Evolutionary conservation across 495 filamentous ascomycete genomes (phyloP), one percentile per base, ranked within the genome.

Genomic region (Cercophora samala): DNA sequence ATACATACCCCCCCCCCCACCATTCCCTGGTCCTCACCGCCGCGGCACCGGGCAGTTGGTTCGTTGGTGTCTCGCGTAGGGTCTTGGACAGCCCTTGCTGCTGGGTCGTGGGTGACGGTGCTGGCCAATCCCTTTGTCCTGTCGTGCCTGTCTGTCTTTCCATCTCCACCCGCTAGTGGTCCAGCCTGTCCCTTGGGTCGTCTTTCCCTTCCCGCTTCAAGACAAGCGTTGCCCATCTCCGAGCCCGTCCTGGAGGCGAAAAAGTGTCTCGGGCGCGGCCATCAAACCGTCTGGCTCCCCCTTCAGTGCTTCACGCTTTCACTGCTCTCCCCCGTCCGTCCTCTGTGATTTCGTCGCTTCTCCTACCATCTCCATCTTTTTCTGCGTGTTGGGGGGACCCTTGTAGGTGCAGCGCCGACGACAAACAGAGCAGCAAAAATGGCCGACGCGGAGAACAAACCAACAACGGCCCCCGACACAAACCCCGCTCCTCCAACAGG

Each of bases 11-110:
- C n/a, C n/a, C n/a, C n/a, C n/a, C n/a, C n/a, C n/a, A n/a, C n/a
- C n/a, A n/a, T n/a, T n/a, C n/a, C n/a, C n/a, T n/a, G n/a, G n/a
- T n/a, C n/a, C n/a, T n/a, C n/a, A n/a, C n/a, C n/a, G n/a, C n/a
- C n/a, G n/a, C n/a, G n/a, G 53, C n/a, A 56, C 53, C 53, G 53
- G 22, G n/a, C 53, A 56, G 53, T 56, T 23, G 53, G 53, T 56
- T 56, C 37, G 13, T 46, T 17, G 2, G 37, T 46, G 37, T 18
- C 5, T 46, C 37, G 29, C 29, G 29, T 32, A 32, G 29, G 29
- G 29, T 32, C 29, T 32, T 32, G 29, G 29, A 8, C 3, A 32
- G 8, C 29, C 29, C 29, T 32, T 32, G 4, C 8, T 8, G 29
- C 29, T 32, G 29, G 29, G 29, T 32, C 29, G 29, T 3, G 29